Base-by-base conservation (phyloP, 805 yeast species). In the Saturnispora galanensis region DNA sequence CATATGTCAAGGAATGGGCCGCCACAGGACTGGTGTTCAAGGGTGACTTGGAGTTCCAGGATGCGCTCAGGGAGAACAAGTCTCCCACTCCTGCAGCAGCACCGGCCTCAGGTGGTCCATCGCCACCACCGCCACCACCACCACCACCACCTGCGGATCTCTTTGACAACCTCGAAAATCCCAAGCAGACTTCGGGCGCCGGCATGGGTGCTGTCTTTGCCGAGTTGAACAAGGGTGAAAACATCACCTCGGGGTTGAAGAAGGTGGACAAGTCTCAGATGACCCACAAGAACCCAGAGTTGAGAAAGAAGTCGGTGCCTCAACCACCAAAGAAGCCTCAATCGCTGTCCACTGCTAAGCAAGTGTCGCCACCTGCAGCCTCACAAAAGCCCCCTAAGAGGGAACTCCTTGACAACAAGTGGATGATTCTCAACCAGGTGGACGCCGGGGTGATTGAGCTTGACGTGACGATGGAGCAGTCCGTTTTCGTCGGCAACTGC, bases 201-300 rank as follows among this genome's bases (percentile, higher is more conserved):
- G 46, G 46, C 15, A 76, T 90, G 68, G 73, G 71, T 53, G 97
- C 97, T 2, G 96, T 93, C 11, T 93, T 93, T 63, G 81, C 85
- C n/a, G 94, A 84, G 52, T 70, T 93, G 52, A 88, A 81, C 66
- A 74, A 81, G 67, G 99, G 99, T 48, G 84, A 80, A 52, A 68
- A 66, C 38, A 82, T 93, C 56, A 89, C 97, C 1, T 70, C 88
- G 31, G 85, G 88, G 11, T 76, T 93, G 53, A 87, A 83, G 61
- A 90, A 90, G 62, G 97, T 90, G 34, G 97, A 89, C 54, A 86
- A 79, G 67, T 81, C 94, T 8, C 85, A 88, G 65, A 86, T 85
- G 88, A 87, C 96, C 17, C 96, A 87, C 65, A 88, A 87, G 66
- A 86, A 88, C 63, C 95, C 96, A 2, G 79, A 70, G 39, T 69